A percentile compares a stretch with the other conserved stretches of the same genome.
These are phyloP conservation scores for Elsinoe ampelina DNA, from an alignment of 2,329 filamentous ascomycete species.

Conservation along the genomic window DNA sequence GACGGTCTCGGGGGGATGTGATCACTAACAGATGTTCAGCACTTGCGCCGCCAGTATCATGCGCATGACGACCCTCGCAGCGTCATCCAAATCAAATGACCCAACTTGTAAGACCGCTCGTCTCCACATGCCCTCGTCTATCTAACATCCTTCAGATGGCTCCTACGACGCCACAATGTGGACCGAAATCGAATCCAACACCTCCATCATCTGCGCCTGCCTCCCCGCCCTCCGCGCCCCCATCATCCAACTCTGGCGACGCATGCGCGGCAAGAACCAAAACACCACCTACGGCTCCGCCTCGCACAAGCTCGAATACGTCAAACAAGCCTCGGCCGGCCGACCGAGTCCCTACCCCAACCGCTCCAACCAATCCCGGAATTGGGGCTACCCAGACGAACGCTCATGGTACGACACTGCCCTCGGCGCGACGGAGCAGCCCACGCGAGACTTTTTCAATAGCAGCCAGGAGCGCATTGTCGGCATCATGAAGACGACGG, in stretches of 20 bases:
- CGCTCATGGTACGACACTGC: constrained; percentile 1
- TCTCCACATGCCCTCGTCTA: not conserved
- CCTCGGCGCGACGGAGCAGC: constrained; percentile 1
- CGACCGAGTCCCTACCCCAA: not conserved
- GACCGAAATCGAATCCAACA: constrained; percentile 17
- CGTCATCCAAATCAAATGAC: constrained; percentile 13
- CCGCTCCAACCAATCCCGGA: not conserved
- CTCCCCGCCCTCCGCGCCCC: constrained; percentile 17
- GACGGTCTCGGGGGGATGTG: not conserved
- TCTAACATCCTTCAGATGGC: not conserved
- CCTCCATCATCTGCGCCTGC: constrained; percentile 18
- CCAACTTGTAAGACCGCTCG: constrained; percentile 2
- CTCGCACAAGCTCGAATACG: constrained; percentile 6
- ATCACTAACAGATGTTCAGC: constrained; percentile 3
- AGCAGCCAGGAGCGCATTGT: constrained; percentile 9
- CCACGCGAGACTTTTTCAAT: constrained; percentile 1
- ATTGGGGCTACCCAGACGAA: constrained; percentile 2
- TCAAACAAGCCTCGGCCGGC: not conserved
- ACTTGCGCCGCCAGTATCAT: constrained; percentile 16
- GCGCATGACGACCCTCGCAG: constrained; percentile 16
- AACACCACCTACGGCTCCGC: not conserved
- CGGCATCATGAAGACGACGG: constrained; percentile 11
- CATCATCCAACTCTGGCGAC: constrained; percentile 12
- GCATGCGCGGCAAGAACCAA: constrained; percentile 1
- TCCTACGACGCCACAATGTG: constrained; percentile 15